phyloP scores from a whole-genome alignment of 1,284 basidiomycete species.

The Marasmius sp. region DNA sequence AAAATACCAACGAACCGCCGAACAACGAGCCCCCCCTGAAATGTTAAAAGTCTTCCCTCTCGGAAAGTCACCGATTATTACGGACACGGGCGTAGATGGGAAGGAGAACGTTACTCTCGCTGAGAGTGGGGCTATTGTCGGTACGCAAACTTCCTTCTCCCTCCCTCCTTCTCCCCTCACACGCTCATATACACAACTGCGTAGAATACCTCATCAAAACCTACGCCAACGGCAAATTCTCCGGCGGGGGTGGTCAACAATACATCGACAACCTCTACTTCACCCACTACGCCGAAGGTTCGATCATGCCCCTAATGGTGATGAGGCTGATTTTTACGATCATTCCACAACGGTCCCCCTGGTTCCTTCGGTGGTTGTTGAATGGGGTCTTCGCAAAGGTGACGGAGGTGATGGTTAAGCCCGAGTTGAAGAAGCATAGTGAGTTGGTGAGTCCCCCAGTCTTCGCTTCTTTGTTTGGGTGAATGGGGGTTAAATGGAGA shows the following conservation, averaged over 20 bases:
- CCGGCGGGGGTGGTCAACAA: constrained; percentile 21
- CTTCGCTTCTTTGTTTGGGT: no score
- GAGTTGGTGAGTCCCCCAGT: no score
- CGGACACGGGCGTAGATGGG: constrained; percentile 25
- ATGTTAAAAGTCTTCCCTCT: constrained; percentile 40
- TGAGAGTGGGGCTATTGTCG: constrained; percentile 50
- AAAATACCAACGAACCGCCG: constrained; percentile 40
- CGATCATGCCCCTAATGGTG: constrained; percentile 37
- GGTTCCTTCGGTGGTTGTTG: no score
- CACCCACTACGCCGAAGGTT: constrained; percentile 42
- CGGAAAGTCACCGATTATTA: constrained; percentile 48
- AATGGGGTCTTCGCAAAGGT: constrained; percentile 29
- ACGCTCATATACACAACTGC: no score
- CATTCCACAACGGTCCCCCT: constrained; percentile 32
- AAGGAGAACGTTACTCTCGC: constrained; percentile 37
- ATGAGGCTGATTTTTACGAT: constrained; percentile 32
- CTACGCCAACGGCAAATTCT: constrained; percentile 37
- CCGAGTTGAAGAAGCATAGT: no score
- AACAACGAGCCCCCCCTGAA: constrained; percentile 39
- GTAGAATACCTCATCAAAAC: constrained; percentile 45
- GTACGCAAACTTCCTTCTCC: no score
- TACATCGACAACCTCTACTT: constrained; percentile 40
- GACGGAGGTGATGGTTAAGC: constrained; percentile 24
- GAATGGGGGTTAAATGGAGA: no score
- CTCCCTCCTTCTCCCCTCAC: no score